Evolutionary conservation across 2,329 filamentous ascomycete species (phyloP), one percentile per base, ranked within the genome.

Genomic region (Hyphodiscus sp.): DNA sequence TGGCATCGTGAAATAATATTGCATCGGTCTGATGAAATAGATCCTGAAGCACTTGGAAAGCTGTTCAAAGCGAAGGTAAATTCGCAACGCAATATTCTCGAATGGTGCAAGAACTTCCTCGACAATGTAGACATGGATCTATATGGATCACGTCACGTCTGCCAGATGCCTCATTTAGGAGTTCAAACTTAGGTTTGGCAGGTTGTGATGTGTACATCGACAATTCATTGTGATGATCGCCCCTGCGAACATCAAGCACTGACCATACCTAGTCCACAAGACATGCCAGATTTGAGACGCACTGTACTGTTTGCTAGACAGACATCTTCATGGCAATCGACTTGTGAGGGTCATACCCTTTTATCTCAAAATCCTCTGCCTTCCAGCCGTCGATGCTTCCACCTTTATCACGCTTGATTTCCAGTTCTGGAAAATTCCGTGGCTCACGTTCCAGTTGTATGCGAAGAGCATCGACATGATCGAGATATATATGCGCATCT

Each of bases 251-350:
- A 20, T 45, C 43, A 45, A 7, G 43, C 43, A 45, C 20, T 45
- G n/a, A 45, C 20, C 43, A 13, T 45, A 45, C 43, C 43, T 20
- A 45, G 13, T n/a, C n/a, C n/a, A 45, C 19, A 26, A 26, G 23
- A 26, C 16, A n/a, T 45, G 43, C 43, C 43, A 45, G 19, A 45
- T 45, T 45, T n/a, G 43, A 20, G 23, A 8, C 23, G 8, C 23
- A 26, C 23, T 26, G 23, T 8, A 26, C 23, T 26, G 4, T 26
- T 26, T 8, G 43, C 44, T 58, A 65, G 13, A 97, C 91, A 67
- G 89, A 95, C 94, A 99, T 97, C 76, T 97, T 96, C 94, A 97
- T 99, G 44, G 89, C 81, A 73, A 97, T 95, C 4, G 80, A 80
- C 75, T 91, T 92, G 70, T 96, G 90, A 54, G 94, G 92, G 49